Base-by-base conservation (phyloP, 192 early-diverging fungal species). In the Coemansia sp. region DNA sequence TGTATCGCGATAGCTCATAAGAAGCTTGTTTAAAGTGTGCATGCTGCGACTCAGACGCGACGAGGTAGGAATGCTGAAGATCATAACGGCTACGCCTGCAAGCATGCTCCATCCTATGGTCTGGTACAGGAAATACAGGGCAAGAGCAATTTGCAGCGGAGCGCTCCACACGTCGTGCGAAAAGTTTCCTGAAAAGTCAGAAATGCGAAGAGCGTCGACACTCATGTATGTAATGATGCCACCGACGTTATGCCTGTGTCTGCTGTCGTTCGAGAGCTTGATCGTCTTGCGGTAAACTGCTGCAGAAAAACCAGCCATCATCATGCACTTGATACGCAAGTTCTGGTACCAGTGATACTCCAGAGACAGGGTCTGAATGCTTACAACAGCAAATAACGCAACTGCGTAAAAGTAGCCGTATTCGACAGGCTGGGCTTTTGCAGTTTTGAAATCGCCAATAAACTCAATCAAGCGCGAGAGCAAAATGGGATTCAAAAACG, bases 301-400 rank as follows among this genome's bases (percentile, higher is more conserved):
- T 0, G 96, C 91, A 31, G 91, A 87, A 60, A 93, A 79, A 40
- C 89, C 91, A 11, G 91, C 85, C 60, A 89, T 88, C 36, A 92
- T 82, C 61, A 89, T 85, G 87, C 94, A 90, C 58, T 93, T 93
- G 20, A 89, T 88, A 17, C 85, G 81, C 68, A 92, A 86, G 67
- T 92, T 94, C 56, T 91, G 84, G 61, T 92, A 89, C 80, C 97
- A 97, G 83, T 97, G 97, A 67, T 96, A 94, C 75, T 96, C 92
- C 59, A 95, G 84, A 4, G 96, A 81, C 48, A 91, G 76, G 0
- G 94, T 93, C 74, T 99, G 95, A 5, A 85, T 66, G 17, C 92
- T 64, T 66, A 93, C 92, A 40, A 89, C 87, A 6, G 86, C 22
- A 60, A 99, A 88, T 94, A 99, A 96, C 32, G 89, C 64, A 2